phyloP scores from a whole-genome alignment of 176 grass and related monocot species.

The Oryza meridionalis region DNA sequence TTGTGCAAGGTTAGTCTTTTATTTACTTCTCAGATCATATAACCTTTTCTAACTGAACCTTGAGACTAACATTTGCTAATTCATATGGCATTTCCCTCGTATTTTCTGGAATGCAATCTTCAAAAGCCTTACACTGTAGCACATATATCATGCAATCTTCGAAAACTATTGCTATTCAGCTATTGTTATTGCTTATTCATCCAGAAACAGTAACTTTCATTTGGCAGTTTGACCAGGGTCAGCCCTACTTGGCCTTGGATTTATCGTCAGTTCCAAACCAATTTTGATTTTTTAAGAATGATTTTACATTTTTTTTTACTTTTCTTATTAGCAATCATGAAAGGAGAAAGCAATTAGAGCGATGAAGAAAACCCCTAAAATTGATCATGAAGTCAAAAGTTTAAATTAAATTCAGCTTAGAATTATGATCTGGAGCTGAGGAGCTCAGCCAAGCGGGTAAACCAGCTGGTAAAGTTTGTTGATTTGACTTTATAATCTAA shows the following conservation, averaged over 20 bases:
- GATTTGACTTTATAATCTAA: constrained; percentile 6
- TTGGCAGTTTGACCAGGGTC: not conserved
- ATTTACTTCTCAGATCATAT: not conserved
- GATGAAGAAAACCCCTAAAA: not conserved
- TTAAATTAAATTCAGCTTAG: not conserved
- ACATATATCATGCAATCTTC: not conserved
- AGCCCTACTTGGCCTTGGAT: not conserved
- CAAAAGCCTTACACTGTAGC: not conserved
- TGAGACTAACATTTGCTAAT: not conserved
- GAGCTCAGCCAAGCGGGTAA: not conserved
- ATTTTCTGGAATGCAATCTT: constrained; percentile 21
- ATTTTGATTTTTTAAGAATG: no score
- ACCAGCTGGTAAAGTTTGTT: not conserved
- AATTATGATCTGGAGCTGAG: not conserved
- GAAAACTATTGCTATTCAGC: not conserved
- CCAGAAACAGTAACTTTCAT: constrained; percentile 21
- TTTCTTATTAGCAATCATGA: not conserved
- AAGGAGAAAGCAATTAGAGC: not conserved
- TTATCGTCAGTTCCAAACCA: no score
- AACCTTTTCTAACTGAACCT: not conserved
- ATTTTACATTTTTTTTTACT: no score
- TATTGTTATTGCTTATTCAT: not conserved
- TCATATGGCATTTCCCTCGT: not conserved
- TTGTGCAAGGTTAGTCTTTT: not conserved
- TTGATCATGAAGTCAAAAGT: not conserved